Evolutionary conservation across 2,329 filamentous ascomycete species (phyloP), one percentile per base, ranked within the genome.

Genomic region (Exophiala sp.): DNA sequence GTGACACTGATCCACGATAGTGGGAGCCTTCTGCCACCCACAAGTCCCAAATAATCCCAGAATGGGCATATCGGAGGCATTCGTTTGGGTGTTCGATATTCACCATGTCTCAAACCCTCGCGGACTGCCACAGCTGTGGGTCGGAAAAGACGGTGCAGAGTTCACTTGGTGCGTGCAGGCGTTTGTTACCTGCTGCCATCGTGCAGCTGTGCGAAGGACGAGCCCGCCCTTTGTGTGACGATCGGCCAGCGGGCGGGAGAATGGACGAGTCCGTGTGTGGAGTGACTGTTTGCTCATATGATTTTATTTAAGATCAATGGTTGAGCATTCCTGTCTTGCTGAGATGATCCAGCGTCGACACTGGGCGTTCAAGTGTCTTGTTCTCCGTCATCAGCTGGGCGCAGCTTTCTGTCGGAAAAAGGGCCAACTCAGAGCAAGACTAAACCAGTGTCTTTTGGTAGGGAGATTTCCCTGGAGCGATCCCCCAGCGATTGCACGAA

Each of bases 141-240:
- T 18, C 43, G 29, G 37, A 37, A 13, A 38, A 51, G 11, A 9
- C 18, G 18, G 45, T 14, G 19, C 43, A 43, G 37, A 45, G 52
- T 55, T 55, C 52, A 51, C 48, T 13, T 42, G 27, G 37, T 48
- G 45, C 41, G 48, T 50, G 52, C 44, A 52, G 48, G 35, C 48
- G 52, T 55, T 52, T 55, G 52, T 50, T 46, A 55, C 44, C 38
- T 45, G 35, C 24, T 40, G 46, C 46, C 42, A 49, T 49, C 35
- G 16, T 55, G 48, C 48, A 46, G 29, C 39, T 34, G 21, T 44
- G 19, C 24, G 48, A 51, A 46, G 45, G 48, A 55, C 48, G 48
- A 42, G 30, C 34, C 48, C 48, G 48, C 38, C 32, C 32, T 48
- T 13, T 55, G 52, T 55, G 42, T 42, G 48, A 55, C 52, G 35